Base-by-base conservation (phyloP, 179 eudicot species). In the Silene coronaria region DNA sequence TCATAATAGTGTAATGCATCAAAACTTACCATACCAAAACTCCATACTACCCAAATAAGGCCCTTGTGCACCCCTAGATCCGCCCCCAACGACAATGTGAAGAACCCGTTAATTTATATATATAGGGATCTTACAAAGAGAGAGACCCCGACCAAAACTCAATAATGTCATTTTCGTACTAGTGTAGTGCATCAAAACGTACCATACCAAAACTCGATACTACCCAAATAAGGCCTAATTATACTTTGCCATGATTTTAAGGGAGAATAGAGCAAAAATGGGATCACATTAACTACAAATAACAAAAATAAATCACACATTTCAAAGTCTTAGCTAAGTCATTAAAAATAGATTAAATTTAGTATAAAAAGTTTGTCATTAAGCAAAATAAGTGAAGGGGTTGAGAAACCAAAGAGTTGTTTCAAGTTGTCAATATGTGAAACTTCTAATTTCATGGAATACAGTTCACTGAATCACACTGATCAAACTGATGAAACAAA, bases 351-450 rank as follows among this genome's bases (percentile, higher is more conserved):
- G 36, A 63, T 9, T 9, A 26, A 63, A 27, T 13, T 63, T 26
- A 60, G 27, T 1, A 36, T 57, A 9, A 12, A 60, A 61, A 23
- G 19, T 70, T 70, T 70, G 70, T 77, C 34, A 66, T 53, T 7
- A 76, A 68, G 68, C 69, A 75, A 70, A n/a, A 12, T 16, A 28
- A 22, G 71, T 26, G 46, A 7, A 36, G 0, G 2, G 1, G 6
- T 9, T 4, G n/a, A 21, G 36, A 28, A 3, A 28, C 11, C 36
- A 36, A 23, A 66, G 69, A 51, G 7, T 73, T 51, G 53, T 30
- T 6, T 51, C 5, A 13, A 51, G 57, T 53, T 53, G 58, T 53
- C 59, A 65, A 63, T 73, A 71, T 48, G 72, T 77, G 58, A 16
- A 6, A 69, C 58, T 69, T 69, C 72, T 42, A 45, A 69, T 0